These are phyloP conservation scores for Panicum virgatum DNA, from an alignment of 202 grass and related monocot species.

Conservation along the genomic window DNA sequence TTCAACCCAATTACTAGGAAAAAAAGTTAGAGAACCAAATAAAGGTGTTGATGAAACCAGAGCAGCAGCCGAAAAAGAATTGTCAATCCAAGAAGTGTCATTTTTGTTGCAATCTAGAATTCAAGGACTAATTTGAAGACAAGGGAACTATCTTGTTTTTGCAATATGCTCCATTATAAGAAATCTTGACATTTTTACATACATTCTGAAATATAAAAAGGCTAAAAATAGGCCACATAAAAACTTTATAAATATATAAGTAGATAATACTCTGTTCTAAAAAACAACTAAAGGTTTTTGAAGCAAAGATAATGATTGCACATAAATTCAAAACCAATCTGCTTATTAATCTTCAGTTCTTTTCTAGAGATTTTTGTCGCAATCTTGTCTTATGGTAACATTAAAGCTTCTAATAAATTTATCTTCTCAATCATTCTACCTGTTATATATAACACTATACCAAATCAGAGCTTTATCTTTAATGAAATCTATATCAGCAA, in stretches of 20 bases:
- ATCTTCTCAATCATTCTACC: not conserved
- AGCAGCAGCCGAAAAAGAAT: not conserved
- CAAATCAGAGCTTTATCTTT: not conserved
- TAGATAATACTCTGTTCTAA: too few species aligned
- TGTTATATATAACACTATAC: not conserved
- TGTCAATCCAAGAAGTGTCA: not conserved
- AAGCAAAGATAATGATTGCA: not conserved
- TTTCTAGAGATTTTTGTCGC: not conserved
- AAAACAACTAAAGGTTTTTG: too few species aligned
- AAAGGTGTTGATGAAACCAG: not conserved
- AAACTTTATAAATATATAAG: not conserved
- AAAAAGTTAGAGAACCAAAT: not conserved
- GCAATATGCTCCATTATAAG: too few species aligned
- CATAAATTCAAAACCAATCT: not conserved
- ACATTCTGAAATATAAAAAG: not conserved
- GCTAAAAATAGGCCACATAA: not conserved
- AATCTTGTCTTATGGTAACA: not conserved
- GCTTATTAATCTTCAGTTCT: not conserved
- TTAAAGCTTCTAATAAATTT: not conserved
- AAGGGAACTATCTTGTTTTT: too few species aligned
- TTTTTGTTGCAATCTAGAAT: not conserved
- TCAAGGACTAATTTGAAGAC: not conserved
- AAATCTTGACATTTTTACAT: not conserved
- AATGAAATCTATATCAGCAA: not conserved
- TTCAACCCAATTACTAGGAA: not conserved